Conservation (phyloP, 108 stramenopile species). For the Nitzschia sp. region DNA sequence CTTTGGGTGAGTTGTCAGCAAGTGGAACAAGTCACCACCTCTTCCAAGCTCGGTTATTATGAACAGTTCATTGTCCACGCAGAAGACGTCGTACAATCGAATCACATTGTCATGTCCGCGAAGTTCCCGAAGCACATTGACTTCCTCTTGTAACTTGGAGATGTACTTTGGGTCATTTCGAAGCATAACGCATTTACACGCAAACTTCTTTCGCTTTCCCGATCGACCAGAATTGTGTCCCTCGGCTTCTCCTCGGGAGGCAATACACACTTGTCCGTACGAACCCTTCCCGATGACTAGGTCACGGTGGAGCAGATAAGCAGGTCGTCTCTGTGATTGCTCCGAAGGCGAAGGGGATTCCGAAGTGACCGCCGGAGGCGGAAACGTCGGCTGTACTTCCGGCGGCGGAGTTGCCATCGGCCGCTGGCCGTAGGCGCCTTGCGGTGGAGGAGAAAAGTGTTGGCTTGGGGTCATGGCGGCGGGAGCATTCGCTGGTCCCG, state of each 20-base stretch:
- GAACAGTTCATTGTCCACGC: constrained; percentile 75
- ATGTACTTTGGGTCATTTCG: constrained; percentile 92
- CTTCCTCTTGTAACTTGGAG: constrained; percentile 91
- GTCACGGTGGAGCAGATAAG: constrained; percentile 87
- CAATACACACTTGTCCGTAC: constrained; percentile 92
- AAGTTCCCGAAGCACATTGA: constrained; percentile 85
- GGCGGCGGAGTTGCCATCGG: constrained; percentile 31
- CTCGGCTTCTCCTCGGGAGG: constrained; percentile 83
- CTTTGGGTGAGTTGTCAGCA: constrained; percentile 90
- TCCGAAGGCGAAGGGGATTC: constrained; percentile 42
- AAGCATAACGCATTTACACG: constrained; percentile 90
- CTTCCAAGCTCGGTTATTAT: constrained; percentile 90
- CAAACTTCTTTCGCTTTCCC: constrained; percentile 89
- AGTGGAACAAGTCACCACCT: constrained; percentile 89
- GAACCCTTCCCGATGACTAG: constrained; percentile 90
- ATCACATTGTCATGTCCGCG: constrained; percentile 82
- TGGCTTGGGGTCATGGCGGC: constrained; percentile 13
- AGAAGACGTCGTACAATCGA: constrained; percentile 78
- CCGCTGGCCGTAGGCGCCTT: constrained; percentile 13
- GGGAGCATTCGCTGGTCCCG: constrained; percentile 38
- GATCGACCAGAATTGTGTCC: constrained; percentile 49
- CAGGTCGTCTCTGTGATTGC: constrained; percentile 68
- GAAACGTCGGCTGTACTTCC: constrained; percentile 45
- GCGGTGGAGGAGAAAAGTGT: constrained; percentile 25
- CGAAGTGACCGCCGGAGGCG: constrained; percentile 58